Conservation (phyloP, 2,329 filamentous ascomycete species). For the Trichoderma sp. region DNA sequence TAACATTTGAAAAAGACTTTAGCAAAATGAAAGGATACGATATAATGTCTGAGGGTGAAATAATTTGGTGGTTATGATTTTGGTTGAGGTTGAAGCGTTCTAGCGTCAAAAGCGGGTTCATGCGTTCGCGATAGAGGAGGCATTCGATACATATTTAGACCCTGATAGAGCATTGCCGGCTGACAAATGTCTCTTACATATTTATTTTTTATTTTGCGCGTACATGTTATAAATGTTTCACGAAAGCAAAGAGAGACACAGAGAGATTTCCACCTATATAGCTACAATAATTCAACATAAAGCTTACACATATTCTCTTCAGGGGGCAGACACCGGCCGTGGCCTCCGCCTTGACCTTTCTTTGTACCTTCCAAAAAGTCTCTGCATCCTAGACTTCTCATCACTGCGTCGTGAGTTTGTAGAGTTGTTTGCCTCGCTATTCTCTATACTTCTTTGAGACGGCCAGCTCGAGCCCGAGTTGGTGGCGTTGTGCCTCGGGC, state of each 20-base stretch:
- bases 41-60: neutral
- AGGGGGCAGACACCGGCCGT: slow-evolving; percentile 15
- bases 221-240: neutral
- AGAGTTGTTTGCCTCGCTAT: slow-evolving; percentile 5
- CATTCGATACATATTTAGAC: neutral
- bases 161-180: neutral
- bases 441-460: slow-evolving; percentile 7
- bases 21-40: neutral
- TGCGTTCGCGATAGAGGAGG: neutral
- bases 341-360: slow-evolving; percentile 5
- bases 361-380: slow-evolving; percentile 6
- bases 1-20: neutral
- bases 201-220: too few species aligned
- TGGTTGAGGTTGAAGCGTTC: neutral
- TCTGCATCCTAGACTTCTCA: slow-evolving; percentile 19
- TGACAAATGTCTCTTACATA: neutral
- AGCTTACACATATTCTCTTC: neutral
- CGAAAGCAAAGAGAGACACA: neutral
- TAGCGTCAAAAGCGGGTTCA: neutral
- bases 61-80: neutral
- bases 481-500: slow-evolving; percentile 5
- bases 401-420: neutral
- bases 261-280: neutral
- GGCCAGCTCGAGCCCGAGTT: slow-evolving; percentile 16
- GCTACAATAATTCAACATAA: neutral